Percentiles rank a stretch among this genome's conserved stretches.
Evolutionary conservation across 1,284 basidiomycete species (phyloP).

Genomic region (Phellopilus nigrolimitatus): DNA sequence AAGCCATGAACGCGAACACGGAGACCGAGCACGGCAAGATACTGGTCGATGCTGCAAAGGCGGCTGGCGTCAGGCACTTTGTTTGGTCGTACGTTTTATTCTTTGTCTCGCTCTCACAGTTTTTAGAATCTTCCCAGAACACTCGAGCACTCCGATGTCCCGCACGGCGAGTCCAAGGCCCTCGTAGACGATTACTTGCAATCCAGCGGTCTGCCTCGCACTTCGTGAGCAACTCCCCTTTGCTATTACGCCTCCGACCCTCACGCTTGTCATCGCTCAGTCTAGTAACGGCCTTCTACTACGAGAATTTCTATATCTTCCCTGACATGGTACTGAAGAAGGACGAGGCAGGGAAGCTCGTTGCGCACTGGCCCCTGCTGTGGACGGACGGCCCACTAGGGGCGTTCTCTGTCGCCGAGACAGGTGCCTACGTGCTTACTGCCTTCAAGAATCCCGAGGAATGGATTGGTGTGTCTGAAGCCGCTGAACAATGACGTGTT

Average conservation of each 20-base stretch:
- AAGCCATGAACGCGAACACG: not conserved
- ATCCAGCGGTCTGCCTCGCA: constrained; percentile 21
- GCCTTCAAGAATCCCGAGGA: too few relatives aligned
- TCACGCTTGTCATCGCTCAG: too few relatives aligned
- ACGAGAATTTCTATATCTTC: not conserved
- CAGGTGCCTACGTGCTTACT: constrained; percentile 28
- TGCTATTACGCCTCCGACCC: not conserved
- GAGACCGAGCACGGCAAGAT: constrained; percentile 6
- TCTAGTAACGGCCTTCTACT: too few relatives aligned
- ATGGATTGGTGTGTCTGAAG: too few relatives aligned
- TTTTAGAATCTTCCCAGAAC: too few relatives aligned
- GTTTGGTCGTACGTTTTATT: constrained; percentile 28
- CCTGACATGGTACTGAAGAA: constrained; percentile 10
- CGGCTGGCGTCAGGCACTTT: constrained; percentile 26
- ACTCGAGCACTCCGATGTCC: constrained; percentile 16
- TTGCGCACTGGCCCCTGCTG: constrained; percentile 25
- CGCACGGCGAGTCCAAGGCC: constrained; percentile 28
- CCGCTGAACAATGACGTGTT: too few relatives aligned
- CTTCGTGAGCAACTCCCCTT: constrained; percentile 11
- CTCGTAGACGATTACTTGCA: constrained; percentile 25
- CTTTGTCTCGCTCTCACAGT: too few relatives aligned
- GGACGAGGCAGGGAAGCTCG: constrained; percentile 17
- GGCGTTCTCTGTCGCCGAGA: constrained; percentile 27
- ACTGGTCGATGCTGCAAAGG: constrained; percentile 29
- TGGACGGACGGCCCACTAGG: constrained; percentile 24